phyloP scores from a whole-genome alignment of 179 eudicot species.

The Amaranthus tricolor region DNA sequence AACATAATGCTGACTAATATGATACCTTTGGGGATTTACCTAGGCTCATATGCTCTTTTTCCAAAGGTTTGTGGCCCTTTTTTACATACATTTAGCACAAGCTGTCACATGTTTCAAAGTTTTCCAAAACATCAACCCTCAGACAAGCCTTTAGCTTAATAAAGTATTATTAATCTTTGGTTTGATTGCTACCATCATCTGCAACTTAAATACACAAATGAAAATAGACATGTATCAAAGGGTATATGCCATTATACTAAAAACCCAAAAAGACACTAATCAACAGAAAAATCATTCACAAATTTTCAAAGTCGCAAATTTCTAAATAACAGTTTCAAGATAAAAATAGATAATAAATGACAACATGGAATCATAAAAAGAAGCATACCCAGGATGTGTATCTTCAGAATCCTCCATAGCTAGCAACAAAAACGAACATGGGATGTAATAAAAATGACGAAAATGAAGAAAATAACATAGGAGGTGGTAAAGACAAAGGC shows the following conservation, averaged over 20 bases:
- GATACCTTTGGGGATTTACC: too few relatives aligned
- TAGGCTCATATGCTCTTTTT: too few relatives aligned
- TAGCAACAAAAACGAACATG: neutral
- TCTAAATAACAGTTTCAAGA: neutral
- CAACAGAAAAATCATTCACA: neutral
- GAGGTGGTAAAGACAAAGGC: slow-evolving; percentile 6
- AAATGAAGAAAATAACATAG: slow-evolving; percentile 10
- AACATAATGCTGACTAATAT: too few relatives aligned
- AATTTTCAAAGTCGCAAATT: neutral
- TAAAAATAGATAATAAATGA: neutral
- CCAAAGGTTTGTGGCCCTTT: too few relatives aligned
- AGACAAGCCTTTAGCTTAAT: too few relatives aligned
- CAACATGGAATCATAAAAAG: neutral
- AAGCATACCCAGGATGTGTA: slow-evolving; percentile 21
- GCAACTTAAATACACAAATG: neutral
- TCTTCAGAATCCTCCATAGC: slow-evolving; percentile 24
- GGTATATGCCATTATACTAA: too few relatives aligned
- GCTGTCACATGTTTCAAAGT: too few relatives aligned
- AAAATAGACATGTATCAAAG: neutral
- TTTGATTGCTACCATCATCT: neutral
- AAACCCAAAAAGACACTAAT: too few relatives aligned
- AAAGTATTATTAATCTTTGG: neutral
- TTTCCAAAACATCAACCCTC: too few relatives aligned
- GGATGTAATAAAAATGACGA: neutral
- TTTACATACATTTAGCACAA: too few relatives aligned